Percentiles rank a stretch among this genome's conserved stretches.
Evolutionary conservation across 1,139 yeast species (phyloP).

Genomic region (Diutina rugosa): DNA sequence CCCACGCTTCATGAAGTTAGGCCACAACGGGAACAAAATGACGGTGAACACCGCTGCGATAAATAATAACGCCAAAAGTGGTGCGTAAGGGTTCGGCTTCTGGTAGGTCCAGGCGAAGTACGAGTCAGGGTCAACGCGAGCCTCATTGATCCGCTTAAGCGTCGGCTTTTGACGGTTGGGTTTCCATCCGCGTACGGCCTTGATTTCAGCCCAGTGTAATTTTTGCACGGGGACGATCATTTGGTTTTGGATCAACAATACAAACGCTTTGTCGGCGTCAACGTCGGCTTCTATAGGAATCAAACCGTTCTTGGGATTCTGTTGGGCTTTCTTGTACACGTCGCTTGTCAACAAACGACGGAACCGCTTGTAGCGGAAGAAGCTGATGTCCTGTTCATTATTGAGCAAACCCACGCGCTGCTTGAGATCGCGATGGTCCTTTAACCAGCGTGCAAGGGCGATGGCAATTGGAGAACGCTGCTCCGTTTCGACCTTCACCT

Average conservation of each 20-base stretch:
- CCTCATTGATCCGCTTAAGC: constrained; percentile 51
- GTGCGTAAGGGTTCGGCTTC: constrained; percentile 61
- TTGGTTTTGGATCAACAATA: constrained; percentile 60
- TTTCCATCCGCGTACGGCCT: constrained; percentile 41
- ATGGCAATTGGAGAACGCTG: constrained; percentile 23
- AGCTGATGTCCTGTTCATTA: constrained; percentile 55
- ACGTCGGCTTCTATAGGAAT: constrained; percentile 40
- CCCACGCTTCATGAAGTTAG: constrained; percentile 73
- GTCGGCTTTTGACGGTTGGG: constrained; percentile 74
- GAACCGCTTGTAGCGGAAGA: constrained; percentile 80
- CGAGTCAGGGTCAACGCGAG: constrained; percentile 60
- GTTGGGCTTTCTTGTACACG: constrained; percentile 49
- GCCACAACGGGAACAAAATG: constrained; percentile 95
- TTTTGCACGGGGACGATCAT: constrained; percentile 65
- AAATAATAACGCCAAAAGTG: constrained; percentile 51
- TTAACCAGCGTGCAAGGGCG: constrained; percentile 59
- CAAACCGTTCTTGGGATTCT: constrained; percentile 40
- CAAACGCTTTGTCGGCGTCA: constrained; percentile 52
- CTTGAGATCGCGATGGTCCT: constrained; percentile 54
- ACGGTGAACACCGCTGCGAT: constrained; percentile 59
- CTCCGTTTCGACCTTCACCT: constrained; percentile 3
- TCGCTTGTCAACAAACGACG: constrained; percentile 64
- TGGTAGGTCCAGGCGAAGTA: constrained; percentile 81
- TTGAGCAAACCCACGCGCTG: constrained; percentile 70
- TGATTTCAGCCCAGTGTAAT: constrained; percentile 61